A percentile compares a stretch with the other conserved stretches of the same genome.
Evolutionary conservation across 768 basidiomycete species (phyloP).

Genomic region (Naganishia vaughanmartiniae): DNA sequence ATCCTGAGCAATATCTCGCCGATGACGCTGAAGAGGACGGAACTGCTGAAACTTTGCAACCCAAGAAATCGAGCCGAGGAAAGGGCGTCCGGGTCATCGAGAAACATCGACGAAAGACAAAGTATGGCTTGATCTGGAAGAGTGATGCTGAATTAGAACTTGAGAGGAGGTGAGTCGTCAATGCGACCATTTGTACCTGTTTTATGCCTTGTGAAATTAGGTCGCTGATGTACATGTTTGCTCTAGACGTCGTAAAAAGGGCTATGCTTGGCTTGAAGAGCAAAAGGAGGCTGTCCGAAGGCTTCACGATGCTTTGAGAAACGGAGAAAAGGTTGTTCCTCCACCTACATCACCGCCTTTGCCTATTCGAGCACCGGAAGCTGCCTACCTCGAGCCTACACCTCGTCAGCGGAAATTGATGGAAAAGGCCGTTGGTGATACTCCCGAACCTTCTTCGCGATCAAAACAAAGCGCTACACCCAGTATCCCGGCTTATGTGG

Average conservation of each 20-base stretch:
- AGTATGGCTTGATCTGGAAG: conserved; percentile 24
- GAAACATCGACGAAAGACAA: conserved; percentile 28
- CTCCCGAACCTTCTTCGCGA: conserved; percentile 4
- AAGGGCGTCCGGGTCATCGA: conserved; percentile 22
- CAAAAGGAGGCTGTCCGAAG: conserved; percentile 24
- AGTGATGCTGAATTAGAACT: conserved; percentile 21
- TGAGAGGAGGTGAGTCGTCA: conserved; percentile 17
- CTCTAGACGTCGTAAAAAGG: conserved; percentile 25
- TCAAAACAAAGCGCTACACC: conserved; percentile 18
- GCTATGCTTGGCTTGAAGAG: conserved; percentile 22
- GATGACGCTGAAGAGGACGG: not conserved
- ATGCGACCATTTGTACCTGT: not conserved
- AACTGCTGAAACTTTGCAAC: not conserved
- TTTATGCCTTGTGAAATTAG: not conserved
- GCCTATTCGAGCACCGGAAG: conserved; percentile 23
- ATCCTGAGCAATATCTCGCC: conserved; percentile 2
- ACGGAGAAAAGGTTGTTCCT: conserved; percentile 22
- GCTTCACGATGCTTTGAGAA: conserved; percentile 19
- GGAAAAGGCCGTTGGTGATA: conserved; percentile 5
- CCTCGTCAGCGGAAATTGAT: conserved; percentile 17
- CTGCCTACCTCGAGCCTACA: conserved; percentile 18
- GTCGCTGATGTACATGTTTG: not conserved
- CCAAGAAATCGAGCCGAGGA: conserved; percentile 7
- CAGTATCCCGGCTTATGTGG: conserved; percentile 11
- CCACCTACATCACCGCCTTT: conserved; percentile 15